These are phyloP conservation scores for Coemansia sp. DNA, from an alignment of 192 early-diverging fungal genomes.

Conservation along the genomic window DNA sequence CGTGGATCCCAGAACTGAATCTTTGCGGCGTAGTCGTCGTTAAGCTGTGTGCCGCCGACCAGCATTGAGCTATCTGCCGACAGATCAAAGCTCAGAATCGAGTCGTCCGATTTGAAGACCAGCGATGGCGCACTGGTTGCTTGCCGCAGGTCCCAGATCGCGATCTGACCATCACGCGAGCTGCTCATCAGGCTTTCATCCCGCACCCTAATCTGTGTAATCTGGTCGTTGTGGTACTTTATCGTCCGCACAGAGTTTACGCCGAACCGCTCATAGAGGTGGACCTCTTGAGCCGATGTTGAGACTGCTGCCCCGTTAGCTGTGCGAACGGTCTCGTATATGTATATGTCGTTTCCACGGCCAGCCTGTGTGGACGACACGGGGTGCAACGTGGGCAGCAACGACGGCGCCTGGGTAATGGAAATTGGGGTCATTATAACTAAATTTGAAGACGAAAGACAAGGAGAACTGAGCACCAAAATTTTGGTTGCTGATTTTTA, in stretches of 20 bases:
- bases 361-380: constrained; percentile 7
- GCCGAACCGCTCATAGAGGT: constrained; percentile 59
- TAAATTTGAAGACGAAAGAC: neutral
- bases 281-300: constrained; percentile 64
- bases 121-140: constrained; percentile 17
- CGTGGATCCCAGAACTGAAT: constrained; percentile 25
- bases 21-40: constrained; percentile 49
- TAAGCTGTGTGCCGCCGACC: constrained; percentile 30
- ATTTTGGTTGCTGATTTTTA: no score
- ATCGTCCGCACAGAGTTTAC: constrained; percentile 50
- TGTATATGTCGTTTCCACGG: constrained; percentile 22
- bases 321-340: constrained; percentile 35
- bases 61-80: constrained; percentile 24
- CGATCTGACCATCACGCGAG: constrained; percentile 63
- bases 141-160: constrained; percentile 68
- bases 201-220: constrained; percentile 60
- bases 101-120: constrained; percentile 29
- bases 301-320: constrained; percentile 34
- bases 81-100: constrained; percentile 58
- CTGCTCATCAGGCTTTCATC: constrained; percentile 58
- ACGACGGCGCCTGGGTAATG: constrained; percentile 21
- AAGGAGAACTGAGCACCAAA: no score
- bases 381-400: constrained; percentile 30
- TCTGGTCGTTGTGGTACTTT: constrained; percentile 58
- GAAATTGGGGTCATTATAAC: constrained; percentile 35